Evolutionary conservation across 306 rosid species (phyloP).

Genomic region (Dryas octopetala): DNA sequence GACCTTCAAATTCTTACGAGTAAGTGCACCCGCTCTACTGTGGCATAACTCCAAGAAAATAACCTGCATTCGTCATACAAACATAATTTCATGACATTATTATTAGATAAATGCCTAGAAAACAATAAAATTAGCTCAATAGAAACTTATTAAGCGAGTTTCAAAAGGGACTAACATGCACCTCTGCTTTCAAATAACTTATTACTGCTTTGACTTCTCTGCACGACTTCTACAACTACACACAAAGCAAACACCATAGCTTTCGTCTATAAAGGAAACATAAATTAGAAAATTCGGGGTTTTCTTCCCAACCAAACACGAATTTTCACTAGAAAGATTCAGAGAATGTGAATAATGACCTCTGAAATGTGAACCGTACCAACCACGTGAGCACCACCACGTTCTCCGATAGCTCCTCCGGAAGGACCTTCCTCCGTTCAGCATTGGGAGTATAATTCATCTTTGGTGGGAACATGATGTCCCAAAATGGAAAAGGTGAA

Average conservation of each 20-base stretch:
- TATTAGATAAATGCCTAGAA: constrained; percentile 1
- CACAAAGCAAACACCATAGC: constrained; percentile 17
- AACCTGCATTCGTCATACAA: constrained; percentile 52
- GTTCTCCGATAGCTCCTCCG: constrained; percentile 69
- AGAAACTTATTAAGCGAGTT: too few species aligned
- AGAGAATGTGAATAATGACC: constrained; percentile 33
- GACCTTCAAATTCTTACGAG: constrained; percentile 82
- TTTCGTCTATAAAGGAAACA: neutral
- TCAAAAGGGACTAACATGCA: constrained; percentile 31
- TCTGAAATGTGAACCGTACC: constrained; percentile 92
- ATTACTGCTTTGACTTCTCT: constrained; percentile 77
- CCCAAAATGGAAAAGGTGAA: too few species aligned
- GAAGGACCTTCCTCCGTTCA: constrained; percentile 46
- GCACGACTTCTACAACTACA: constrained; percentile 70
- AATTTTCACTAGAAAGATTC: neutral
- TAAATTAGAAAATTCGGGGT: neutral
- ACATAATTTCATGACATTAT: neutral
- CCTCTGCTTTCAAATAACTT: constrained; percentile 80
- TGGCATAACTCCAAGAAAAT: constrained; percentile 91
- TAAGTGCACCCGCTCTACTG: constrained; percentile 68
- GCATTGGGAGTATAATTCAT: neutral
- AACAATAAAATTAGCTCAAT: neutral
- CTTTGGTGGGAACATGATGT: too few species aligned
- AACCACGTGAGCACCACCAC: constrained; percentile 71
- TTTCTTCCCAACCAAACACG: constrained; percentile 11